These are phyloP conservation scores for Alternaria panax DNA, from an alignment of 2,329 filamentous ascomycete genomes.

Conservation along the genomic window DNA sequence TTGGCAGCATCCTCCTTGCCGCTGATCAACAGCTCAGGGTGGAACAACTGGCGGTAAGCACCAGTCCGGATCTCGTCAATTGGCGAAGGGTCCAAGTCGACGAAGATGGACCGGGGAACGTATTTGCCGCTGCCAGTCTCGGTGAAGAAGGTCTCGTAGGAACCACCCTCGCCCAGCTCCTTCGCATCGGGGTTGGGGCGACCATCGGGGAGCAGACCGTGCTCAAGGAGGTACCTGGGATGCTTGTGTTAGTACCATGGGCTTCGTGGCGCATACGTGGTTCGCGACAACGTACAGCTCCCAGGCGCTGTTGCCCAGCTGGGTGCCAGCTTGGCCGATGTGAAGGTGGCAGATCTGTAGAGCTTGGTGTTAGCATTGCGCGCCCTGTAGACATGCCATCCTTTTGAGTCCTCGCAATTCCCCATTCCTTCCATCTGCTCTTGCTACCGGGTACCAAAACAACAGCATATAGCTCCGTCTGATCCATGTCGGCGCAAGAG, in stretches of 20 bases:
- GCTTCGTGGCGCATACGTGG: constrained; percentile 11
- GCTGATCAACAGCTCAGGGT: constrained; percentile 74
- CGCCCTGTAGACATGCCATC: neutral
- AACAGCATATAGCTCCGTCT: constrained; percentile 4
- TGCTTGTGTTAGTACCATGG: neutral
- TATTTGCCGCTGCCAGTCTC: constrained; percentile 76
- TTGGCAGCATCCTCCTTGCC: constrained; percentile 80
- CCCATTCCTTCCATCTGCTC: neutral
- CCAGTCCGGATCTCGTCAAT: constrained; percentile 78
- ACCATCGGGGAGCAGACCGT: constrained; percentile 71
- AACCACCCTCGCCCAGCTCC: constrained; percentile 68
- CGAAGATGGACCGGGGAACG: constrained; percentile 74
- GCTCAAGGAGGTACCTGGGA: constrained; percentile 74
- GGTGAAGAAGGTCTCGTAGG: constrained; percentile 76
- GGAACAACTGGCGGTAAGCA: constrained; percentile 72
- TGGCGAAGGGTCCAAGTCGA: constrained; percentile 75
- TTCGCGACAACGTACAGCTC: constrained; percentile 67
- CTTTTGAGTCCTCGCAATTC: neutral
- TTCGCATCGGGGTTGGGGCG: constrained; percentile 67
- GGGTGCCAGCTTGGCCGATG: constrained; percentile 75
- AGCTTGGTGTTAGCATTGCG: constrained; percentile 23
- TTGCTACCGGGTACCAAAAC: neutral
- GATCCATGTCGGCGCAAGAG: constrained; percentile 15
- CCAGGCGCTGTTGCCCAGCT: constrained; percentile 79
- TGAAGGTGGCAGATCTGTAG: constrained; percentile 70